Evolutionary conservation across 805 yeast genomes (phyloP).

Genomic region (Suhomyces tanzawaensis): DNA sequence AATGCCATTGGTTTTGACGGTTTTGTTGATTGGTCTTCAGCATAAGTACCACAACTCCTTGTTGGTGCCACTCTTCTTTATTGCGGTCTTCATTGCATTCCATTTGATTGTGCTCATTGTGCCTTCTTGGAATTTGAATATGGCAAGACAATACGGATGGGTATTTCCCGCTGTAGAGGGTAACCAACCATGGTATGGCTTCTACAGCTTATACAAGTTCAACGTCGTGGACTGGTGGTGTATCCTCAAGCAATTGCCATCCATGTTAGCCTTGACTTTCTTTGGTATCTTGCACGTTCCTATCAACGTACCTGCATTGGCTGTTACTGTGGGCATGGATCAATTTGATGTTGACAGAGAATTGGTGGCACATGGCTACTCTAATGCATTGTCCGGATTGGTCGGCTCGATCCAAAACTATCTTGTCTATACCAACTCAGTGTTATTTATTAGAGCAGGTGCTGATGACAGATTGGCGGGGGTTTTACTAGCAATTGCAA

Average conservation of each 20-base stretch:
- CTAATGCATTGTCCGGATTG: constrained; percentile 81
- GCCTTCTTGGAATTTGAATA: constrained; percentile 61
- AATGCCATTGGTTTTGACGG: constrained; percentile 65
- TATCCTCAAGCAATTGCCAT: constrained; percentile 70
- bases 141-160: constrained; percentile 78
- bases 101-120: constrained; percentile 64
- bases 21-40: constrained; percentile 55
- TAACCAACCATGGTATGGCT: constrained; percentile 85
- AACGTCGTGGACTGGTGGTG: constrained; percentile 71
- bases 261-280: constrained; percentile 93
- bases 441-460: constrained; percentile 89
- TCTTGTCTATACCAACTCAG: constrained; percentile 90
- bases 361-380: constrained; percentile 89
- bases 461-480: constrained; percentile 91
- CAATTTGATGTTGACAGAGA: constrained; percentile 89
- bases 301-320: constrained; percentile 95
- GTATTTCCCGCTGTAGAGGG: constrained; percentile 66
- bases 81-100: constrained; percentile 63
- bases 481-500: constrained; percentile 78
- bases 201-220: constrained; percentile 72
- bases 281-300: constrained; percentile 97
- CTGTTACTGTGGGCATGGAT: constrained; percentile 84
- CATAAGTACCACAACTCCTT: constrained; percentile 60
- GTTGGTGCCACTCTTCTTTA: constrained; percentile 78
- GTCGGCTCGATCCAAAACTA: constrained; percentile 91